Evolutionary conservation across 768 basidiomycete species (phyloP).

Genomic region (Chalciporus sphaerocephalus): DNA sequence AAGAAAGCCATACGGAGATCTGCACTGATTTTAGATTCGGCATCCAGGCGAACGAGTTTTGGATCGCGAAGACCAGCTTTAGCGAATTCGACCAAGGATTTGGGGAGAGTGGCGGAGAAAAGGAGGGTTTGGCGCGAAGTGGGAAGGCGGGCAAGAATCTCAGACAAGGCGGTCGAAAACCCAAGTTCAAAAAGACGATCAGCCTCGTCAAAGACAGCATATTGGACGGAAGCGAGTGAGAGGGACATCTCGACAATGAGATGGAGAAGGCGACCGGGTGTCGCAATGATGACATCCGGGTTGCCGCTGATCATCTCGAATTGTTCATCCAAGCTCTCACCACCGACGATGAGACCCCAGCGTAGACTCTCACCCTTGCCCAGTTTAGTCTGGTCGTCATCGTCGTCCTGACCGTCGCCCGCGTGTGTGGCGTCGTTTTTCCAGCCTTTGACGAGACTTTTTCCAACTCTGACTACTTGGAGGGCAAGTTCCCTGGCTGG

Average conservation of each 20-base stretch:
- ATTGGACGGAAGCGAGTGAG: slow-evolving; percentile 81
- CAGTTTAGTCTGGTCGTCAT: slow-evolving; percentile 44
- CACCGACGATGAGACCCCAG: slow-evolving; percentile 95
- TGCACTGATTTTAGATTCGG: slow-evolving; percentile 91
- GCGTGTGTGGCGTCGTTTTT: slow-evolving; percentile 62
- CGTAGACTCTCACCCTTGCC: slow-evolving; percentile 57
- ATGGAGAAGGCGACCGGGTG: slow-evolving; percentile 96
- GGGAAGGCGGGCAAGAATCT: slow-evolving; percentile 88
- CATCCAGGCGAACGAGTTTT: slow-evolving; percentile 92
- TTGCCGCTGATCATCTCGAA: slow-evolving; percentile 93
- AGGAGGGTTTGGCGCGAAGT: slow-evolving; percentile 84
- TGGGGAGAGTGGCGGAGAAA: slow-evolving; percentile 95
- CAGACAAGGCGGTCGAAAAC: slow-evolving; percentile 86
- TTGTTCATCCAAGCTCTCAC: slow-evolving; percentile 92
- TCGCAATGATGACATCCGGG: slow-evolving; percentile 95
- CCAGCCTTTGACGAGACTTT: slow-evolving; percentile 86
- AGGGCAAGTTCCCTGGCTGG: slow-evolving; percentile 93
- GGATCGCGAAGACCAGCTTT: slow-evolving; percentile 93
- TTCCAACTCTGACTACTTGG: slow-evolving; percentile 91
- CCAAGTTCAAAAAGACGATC: slow-evolving; percentile 99
- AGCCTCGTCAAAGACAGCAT: slow-evolving; percentile 95
- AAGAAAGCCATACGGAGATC: slow-evolving; percentile 96
- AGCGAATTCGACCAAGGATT: slow-evolving; percentile 96
- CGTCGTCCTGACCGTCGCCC: slow-evolving; percentile 56
- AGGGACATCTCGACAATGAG: slow-evolving; percentile 95